Percentiles rank a stretch among this genome's conserved stretches.
phyloP scores from a whole-genome alignment of 768 basidiomycete genomes.

The Mrakia blollopis region DNA sequence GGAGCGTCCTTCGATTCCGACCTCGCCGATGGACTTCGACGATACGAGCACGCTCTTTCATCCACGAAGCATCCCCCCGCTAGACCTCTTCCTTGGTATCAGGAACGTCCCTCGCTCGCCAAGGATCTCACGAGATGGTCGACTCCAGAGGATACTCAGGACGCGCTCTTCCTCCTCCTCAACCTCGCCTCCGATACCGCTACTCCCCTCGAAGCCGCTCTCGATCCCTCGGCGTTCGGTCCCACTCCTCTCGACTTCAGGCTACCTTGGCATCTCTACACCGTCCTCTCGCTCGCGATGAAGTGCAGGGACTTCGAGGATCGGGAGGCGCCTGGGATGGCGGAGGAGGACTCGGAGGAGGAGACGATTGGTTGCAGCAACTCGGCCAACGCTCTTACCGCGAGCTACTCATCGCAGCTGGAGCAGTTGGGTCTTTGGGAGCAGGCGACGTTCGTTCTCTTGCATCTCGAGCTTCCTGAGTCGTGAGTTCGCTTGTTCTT shows the following conservation, averaged over 20 bases:
- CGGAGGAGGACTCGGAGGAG: constrained; percentile 44
- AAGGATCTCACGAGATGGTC: constrained; percentile 32
- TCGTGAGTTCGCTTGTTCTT: constrained; percentile 54
- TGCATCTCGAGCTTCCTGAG: constrained; percentile 74
- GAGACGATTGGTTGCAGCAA: constrained; percentile 69
- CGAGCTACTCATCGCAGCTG: constrained; percentile 78
- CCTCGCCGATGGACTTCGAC: constrained; percentile 61
- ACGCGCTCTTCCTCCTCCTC: constrained; percentile 77
- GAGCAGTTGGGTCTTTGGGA: constrained; percentile 75
- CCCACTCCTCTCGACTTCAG: constrained; percentile 73
- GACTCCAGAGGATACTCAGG: constrained; percentile 42
- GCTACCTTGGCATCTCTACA: constrained; percentile 87
- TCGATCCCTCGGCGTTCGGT: constrained; percentile 68
- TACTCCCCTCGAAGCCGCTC: constrained; percentile 58
- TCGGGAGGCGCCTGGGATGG: constrained; percentile 51
- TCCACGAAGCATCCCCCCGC: constrained; percentile 42
- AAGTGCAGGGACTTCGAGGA: constrained; percentile 83
- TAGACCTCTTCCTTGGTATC: constrained; percentile 53
- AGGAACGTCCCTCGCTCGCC: constrained; percentile 41
- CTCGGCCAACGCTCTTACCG: constrained; percentile 74
- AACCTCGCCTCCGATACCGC: constrained; percentile 59
- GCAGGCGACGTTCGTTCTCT: constrained; percentile 79
- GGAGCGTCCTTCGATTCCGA: constrained; percentile 58
- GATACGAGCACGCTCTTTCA: constrained; percentile 51
- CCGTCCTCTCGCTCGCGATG: constrained; percentile 76